phyloP scores from a whole-genome alignment of 495 filamentous ascomycete genomes.

The Penicillium silybi region DNA sequence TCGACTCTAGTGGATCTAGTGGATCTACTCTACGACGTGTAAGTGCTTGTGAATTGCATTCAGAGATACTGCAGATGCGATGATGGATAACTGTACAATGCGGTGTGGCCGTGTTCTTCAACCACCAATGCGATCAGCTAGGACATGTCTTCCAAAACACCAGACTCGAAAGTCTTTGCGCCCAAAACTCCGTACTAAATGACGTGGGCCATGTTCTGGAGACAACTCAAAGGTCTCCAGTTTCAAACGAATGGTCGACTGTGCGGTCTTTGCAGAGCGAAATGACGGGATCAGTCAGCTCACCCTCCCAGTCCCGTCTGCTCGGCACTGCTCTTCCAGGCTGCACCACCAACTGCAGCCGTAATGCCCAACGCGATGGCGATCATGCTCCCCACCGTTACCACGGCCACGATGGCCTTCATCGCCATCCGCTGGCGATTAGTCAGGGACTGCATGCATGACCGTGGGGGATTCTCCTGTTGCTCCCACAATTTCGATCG shows the following conservation, averaged over 20 bases:
- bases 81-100: background rate
- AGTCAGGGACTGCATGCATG: conserved; percentile 38
- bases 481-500: conserved; percentile 42
- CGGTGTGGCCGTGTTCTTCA: background rate
- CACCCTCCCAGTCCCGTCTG: conserved; percentile 18
- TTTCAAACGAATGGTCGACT: background rate
- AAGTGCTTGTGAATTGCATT: background rate
- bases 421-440: conserved; percentile 47
- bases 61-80: background rate
- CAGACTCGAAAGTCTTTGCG: background rate
- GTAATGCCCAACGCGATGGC: conserved; percentile 62
- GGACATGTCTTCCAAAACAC: background rate
- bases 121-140: background rate
- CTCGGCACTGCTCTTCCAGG: conserved; percentile 43
- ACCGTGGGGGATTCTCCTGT: conserved; percentile 27
- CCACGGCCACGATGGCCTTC: conserved; percentile 51
- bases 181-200: background rate
- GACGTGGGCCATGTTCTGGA: background rate
- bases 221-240: background rate
- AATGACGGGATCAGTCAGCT: background rate
- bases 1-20: background rate
- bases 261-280: background rate
- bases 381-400: conserved; percentile 56
- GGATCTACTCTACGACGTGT: background rate
- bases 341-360: conserved; percentile 55